A percentile compares a stretch with the other conserved stretches of the same genome.
These are phyloP conservation scores for Diplodia corticola DNA, from an alignment of 2,329 filamentous ascomycete genomes.

Conservation along the genomic window DNA sequence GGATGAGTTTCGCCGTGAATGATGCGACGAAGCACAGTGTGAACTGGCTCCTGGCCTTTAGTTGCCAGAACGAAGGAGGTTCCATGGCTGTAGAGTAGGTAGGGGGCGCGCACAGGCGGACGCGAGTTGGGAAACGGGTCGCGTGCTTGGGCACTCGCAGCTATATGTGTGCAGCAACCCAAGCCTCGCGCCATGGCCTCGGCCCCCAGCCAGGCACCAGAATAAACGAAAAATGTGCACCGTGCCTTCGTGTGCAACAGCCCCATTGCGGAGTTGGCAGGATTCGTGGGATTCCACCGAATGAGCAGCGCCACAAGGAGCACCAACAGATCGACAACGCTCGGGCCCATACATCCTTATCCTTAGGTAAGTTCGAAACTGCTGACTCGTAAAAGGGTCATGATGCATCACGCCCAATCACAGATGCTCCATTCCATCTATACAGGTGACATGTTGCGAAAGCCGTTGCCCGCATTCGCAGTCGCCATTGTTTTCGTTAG, in stretches of 20 bases:
- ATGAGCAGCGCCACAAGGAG: background rate
- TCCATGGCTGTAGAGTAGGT: background rate
- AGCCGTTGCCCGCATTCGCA: background rate
- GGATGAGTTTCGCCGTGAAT: conserved; percentile 37
- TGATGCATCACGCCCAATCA: background rate
- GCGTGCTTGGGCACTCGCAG: background rate
- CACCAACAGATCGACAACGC: background rate
- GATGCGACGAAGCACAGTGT: conserved; percentile 37
- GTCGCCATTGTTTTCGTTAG: too few relatives aligned
- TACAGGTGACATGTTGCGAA: background rate
- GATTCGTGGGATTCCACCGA: background rate
- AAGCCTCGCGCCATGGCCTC: background rate
- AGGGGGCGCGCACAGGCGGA: background rate
- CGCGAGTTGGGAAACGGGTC: background rate
- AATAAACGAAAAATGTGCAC: background rate
- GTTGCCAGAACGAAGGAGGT: background rate
- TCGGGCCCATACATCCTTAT: background rate
- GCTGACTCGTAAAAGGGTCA: background rate
- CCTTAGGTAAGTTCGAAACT: background rate
- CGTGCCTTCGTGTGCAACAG: background rate
- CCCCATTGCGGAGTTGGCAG: background rate
- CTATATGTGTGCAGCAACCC: background rate
- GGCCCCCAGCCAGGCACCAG: background rate
- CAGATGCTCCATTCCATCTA: background rate
- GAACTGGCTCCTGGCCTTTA: conserved; percentile 28